phyloP scores from a whole-genome alignment of 768 basidiomycete species.

The Termitomyces heimii region DNA sequence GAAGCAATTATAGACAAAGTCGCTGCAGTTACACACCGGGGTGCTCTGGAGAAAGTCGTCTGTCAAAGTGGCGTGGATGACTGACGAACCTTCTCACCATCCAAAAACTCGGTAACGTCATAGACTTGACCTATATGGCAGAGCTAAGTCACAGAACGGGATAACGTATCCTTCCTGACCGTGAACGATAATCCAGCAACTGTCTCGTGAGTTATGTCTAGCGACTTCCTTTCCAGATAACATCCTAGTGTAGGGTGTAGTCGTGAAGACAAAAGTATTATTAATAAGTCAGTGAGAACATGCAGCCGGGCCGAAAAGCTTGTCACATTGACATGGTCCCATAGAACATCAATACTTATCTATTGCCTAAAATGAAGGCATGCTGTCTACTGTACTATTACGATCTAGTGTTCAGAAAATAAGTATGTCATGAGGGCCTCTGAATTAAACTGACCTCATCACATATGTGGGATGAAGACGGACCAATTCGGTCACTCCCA shows the following conservation, averaged over 20 bases:
- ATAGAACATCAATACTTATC: no score
- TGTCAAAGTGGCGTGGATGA: not conserved
- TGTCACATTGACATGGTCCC: no score
- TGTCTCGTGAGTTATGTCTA: constrained; percentile 50
- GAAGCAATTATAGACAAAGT: not conserved
- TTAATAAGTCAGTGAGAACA: not conserved
- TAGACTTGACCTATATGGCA: constrained; percentile 54
- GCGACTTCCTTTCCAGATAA: constrained; percentile 48
- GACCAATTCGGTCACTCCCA: no score
- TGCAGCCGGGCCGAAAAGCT: not conserved
- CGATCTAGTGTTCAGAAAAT: no score
- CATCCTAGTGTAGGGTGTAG: not conserved
- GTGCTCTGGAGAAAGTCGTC: constrained; percentile 38
- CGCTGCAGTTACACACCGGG: constrained; percentile 37
- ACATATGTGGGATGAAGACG: no score
- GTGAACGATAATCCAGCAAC: constrained; percentile 83
- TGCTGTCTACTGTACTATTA: no score
- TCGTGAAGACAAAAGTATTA: not conserved
- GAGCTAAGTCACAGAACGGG: not conserved
- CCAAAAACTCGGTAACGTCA: constrained; percentile 75
- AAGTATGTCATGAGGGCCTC: no score
- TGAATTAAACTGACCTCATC: no score
- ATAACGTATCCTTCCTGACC: constrained; percentile 33
- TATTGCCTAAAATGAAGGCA: no score
- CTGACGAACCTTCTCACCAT: constrained; percentile 34